Evolutionary conservation across 2,329 filamentous ascomycete genomes (phyloP).

Genomic region (Anthostomella pinea): DNA sequence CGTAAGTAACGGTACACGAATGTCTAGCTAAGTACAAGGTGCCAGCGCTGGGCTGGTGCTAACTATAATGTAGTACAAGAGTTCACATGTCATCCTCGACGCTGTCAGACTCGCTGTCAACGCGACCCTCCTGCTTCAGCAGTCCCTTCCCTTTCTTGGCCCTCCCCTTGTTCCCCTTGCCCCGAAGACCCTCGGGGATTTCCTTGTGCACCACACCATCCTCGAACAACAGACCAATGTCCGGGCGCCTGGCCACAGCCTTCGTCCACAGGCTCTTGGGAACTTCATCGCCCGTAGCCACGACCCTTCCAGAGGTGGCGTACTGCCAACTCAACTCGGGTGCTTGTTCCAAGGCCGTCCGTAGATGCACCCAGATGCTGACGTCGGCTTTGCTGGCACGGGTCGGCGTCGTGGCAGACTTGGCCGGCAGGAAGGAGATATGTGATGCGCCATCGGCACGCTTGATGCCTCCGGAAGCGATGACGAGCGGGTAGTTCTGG

Average conservation of each 20-base stretch:
- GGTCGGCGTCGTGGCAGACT: slow-evolving; percentile 28
- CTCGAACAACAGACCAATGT: slow-evolving; percentile 42
- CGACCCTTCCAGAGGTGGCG: slow-evolving; percentile 35
- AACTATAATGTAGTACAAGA: slow-evolving; percentile 6
- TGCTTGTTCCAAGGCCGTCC: slow-evolving; percentile 31
- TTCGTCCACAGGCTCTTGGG: slow-evolving; percentile 39
- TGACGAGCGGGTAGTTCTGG: slow-evolving; percentile 41
- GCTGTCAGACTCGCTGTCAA: slow-evolving; percentile 32
- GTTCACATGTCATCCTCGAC: slow-evolving; percentile 26
- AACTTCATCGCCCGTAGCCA: slow-evolving; percentile 33
- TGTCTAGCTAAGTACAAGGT: background rate
- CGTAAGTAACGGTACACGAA: slow-evolving; percentile 1
- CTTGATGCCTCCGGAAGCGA: slow-evolving; percentile 39
- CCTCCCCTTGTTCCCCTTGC: slow-evolving; percentile 41
- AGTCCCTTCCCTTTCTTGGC: slow-evolving; percentile 39
- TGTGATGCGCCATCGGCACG: slow-evolving; percentile 38
- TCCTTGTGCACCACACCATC: slow-evolving; percentile 42
- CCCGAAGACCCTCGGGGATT: slow-evolving; percentile 38
- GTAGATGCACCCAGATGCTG: slow-evolving; percentile 41
- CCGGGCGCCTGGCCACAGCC: slow-evolving; percentile 38
- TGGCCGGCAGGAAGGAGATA: slow-evolving; percentile 31
- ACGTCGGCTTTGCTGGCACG: slow-evolving; percentile 38
- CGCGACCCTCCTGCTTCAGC: slow-evolving; percentile 27
- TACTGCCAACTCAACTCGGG: slow-evolving; percentile 36
- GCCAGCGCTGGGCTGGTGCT: background rate